These are phyloP conservation scores for Yamadazyma dushanensis DNA, from an alignment of 1,139 yeast species.

Conservation along the genomic window DNA sequence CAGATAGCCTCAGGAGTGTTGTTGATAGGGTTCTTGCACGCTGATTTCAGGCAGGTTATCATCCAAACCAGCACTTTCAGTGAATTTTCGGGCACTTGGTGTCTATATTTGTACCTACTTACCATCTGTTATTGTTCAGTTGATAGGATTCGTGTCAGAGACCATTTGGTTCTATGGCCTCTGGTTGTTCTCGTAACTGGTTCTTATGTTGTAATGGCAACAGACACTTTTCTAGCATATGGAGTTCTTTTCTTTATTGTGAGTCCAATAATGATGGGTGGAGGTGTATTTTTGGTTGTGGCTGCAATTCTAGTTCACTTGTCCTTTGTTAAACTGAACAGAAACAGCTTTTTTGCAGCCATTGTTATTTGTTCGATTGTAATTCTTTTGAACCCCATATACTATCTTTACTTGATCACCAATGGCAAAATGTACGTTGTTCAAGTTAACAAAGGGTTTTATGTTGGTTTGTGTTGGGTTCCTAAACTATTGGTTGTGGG, in stretches of 20 bases:
- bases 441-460: background rate
- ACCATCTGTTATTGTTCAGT: too few species aligned
- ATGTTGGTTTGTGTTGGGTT: constrained; percentile 3
- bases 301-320: background rate
- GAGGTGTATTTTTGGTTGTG: too few species aligned
- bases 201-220: too few species aligned
- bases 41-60: background rate
- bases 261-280: too few species aligned
- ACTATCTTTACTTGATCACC: background rate
- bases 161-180: too few species aligned
- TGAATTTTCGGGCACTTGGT: background rate
- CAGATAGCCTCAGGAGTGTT: background rate
- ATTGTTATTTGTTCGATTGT: background rate
- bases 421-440: background rate
- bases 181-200: too few species aligned
- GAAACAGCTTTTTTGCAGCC: background rate
- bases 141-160: too few species aligned
- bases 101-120: background rate
- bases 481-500: background rate
- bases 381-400: background rate
- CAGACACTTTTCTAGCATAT: too few species aligned
- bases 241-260: too few species aligned
- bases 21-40: background rate
- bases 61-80: background rate
- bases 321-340: background rate